These are phyloP conservation scores for Nematocida minor DNA, from an alignment of 371 early-diverging fungal genomes.

Conservation along the genomic window DNA sequence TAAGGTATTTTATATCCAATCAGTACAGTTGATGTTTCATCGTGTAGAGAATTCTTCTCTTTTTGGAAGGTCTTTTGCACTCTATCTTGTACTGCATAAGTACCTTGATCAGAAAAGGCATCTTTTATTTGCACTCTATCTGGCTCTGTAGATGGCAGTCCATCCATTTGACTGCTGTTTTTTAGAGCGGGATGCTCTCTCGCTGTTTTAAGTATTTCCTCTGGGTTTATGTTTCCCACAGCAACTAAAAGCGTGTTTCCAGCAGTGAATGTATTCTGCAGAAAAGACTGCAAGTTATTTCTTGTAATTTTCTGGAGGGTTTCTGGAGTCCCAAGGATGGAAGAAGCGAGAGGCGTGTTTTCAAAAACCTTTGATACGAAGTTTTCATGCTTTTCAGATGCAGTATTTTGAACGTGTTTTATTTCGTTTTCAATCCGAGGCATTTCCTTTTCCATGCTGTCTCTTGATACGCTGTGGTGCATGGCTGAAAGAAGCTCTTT, in stretches of 20 bases:
- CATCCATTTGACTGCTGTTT: too few relatives aligned
- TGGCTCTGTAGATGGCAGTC: too few relatives aligned
- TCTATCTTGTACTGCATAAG: too few relatives aligned
- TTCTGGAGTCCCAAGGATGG: slow-evolving; percentile 8
- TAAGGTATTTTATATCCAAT: neutral
- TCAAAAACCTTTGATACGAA: neutral
- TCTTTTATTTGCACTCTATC: too few relatives aligned
- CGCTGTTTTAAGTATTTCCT: neutral
- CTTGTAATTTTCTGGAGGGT: neutral
- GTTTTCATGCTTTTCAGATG: neutral
- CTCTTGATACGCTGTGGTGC: neutral
- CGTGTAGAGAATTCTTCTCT: neutral
- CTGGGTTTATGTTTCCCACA: neutral
- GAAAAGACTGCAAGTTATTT: neutral
- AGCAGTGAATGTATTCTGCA: neutral
- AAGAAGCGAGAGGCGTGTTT: neutral
- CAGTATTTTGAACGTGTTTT: neutral
- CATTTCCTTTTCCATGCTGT: neutral
- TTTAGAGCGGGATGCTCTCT: too few relatives aligned
- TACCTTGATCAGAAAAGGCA: too few relatives aligned
- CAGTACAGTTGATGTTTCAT: neutral
- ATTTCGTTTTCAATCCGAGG: neutral
- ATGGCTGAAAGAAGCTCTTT: neutral
- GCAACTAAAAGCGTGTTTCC: neutral
- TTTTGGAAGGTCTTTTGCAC: neutral